Evolutionary conservation across 2,329 filamentous ascomycete species (phyloP).

Genomic region (Lecanicillium sp.): DNA sequence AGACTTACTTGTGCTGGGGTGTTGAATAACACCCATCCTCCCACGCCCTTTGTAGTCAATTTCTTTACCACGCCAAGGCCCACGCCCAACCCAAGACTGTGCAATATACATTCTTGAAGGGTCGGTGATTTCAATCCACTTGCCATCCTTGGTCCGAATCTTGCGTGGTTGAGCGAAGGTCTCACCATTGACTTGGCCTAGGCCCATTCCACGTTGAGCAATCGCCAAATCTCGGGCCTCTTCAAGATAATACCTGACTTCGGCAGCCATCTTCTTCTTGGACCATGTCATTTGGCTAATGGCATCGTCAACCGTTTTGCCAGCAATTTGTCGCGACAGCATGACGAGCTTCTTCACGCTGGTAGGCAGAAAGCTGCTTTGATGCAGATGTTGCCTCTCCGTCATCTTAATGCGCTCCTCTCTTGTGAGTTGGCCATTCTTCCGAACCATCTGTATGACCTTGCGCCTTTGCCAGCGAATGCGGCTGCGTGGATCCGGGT

Average conservation of each 20-base stretch:
- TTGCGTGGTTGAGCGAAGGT: constrained; percentile 30
- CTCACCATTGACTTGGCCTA: constrained; percentile 40
- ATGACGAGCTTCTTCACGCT: constrained; percentile 86
- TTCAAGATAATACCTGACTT: constrained; percentile 72
- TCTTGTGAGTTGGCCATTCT: constrained; percentile 44
- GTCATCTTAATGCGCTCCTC: constrained; percentile 59
- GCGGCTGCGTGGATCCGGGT: constrained; percentile 67
- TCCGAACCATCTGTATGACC: constrained; percentile 66
- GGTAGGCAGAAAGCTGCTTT: constrained; percentile 70
- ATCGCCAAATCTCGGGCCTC: constrained; percentile 75
- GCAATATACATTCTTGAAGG: constrained; percentile 82
- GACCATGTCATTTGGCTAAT: constrained; percentile 92
- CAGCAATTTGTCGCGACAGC: constrained; percentile 78
- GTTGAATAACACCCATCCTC: constrained; percentile 55
- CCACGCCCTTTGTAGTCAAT: constrained; percentile 72
- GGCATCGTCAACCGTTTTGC: constrained; percentile 90
- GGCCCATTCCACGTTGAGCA: constrained; percentile 75
- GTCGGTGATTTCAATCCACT: constrained; percentile 61
- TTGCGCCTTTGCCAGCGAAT: constrained; percentile 76
- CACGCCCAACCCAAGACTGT: constrained; percentile 85
- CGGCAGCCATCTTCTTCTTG: constrained; percentile 82
- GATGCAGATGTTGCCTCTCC: constrained; percentile 46
- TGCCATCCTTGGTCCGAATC: constrained; percentile 68
- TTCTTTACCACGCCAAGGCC: constrained; percentile 47
- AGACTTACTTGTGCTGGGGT: constrained; percentile 66